phyloP scores from a whole-genome alignment of 2,329 filamentous ascomycete species.

The Endoconidiophora polonica region DNA sequence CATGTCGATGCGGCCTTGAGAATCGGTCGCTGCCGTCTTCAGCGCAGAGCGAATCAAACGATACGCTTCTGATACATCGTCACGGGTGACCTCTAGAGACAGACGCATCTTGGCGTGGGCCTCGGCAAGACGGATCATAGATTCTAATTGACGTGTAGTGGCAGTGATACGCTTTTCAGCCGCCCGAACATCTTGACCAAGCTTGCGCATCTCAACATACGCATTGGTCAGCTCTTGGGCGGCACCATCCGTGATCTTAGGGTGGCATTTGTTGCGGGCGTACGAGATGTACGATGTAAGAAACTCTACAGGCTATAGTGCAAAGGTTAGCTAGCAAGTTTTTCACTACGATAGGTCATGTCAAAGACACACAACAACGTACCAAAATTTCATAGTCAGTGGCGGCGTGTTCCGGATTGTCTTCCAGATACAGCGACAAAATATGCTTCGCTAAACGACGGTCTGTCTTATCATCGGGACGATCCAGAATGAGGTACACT shows the following conservation, averaged over 20 bases:
- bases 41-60: slow-evolving; percentile 84
- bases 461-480: slow-evolving; percentile 78
- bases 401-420: slow-evolving; percentile 70
- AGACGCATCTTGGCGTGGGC: slow-evolving; percentile 98
- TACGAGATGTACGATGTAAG: slow-evolving; percentile 95
- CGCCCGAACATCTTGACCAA: slow-evolving; percentile 73
- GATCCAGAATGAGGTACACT: slow-evolving; percentile 90
- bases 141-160: slow-evolving; percentile 89
- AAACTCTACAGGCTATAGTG: slow-evolving; percentile 67
- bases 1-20: slow-evolving; percentile 92
- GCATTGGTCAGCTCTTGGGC: slow-evolving; percentile 69
- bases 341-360: too few relatives aligned
- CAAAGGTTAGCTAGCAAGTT: neutral
- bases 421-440: slow-evolving; percentile 91
- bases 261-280: slow-evolving; percentile 72
- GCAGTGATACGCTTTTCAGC: slow-evolving; percentile 94
- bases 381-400: slow-evolving; percentile 64
- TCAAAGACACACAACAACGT: slow-evolving; percentile 23
- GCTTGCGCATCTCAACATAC: slow-evolving; percentile 88
- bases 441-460: slow-evolving; percentile 80
- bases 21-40: slow-evolving; percentile 93
- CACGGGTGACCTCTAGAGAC: slow-evolving; percentile 52
- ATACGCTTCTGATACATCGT: slow-evolving; percentile 79
- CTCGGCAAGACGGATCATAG: slow-evolving; percentile 93
- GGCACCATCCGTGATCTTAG: slow-evolving; percentile 61